Conservation (phyloP, 2,329 filamentous ascomycete genomes). For the Penicillium crustosum region DNA sequence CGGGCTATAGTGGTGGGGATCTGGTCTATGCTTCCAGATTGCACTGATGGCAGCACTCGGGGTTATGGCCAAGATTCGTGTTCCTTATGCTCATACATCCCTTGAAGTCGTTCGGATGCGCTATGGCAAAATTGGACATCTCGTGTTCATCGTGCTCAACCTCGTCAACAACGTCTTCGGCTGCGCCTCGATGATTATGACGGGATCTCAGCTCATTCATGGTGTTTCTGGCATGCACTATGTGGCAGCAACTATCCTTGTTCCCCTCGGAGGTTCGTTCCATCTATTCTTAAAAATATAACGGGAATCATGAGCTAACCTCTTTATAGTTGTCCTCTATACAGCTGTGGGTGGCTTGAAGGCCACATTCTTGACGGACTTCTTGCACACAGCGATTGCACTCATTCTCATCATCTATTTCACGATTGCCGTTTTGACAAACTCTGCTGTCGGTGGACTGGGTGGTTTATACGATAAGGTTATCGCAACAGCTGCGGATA, state of each 20-base stretch:
- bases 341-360: constrained; percentile 52
- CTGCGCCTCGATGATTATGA: constrained; percentile 49
- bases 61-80: constrained; percentile 51
- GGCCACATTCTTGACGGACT: constrained; percentile 53
- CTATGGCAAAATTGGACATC: constrained; percentile 47
- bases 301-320: neutral
- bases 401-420: constrained; percentile 53
- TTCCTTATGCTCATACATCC: constrained; percentile 53
- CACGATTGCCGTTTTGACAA: constrained; percentile 46
- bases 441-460: constrained; percentile 45
- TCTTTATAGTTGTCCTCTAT: constrained; percentile 45
- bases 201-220: constrained; percentile 47
- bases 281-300: neutral
- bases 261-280: constrained; percentile 47
- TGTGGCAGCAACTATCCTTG: constrained; percentile 48
- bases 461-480: constrained; percentile 50
- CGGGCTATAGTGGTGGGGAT: constrained; percentile 36
- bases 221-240: constrained; percentile 52
- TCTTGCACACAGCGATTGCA: constrained; percentile 50
- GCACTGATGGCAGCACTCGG: constrained; percentile 52
- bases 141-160: constrained; percentile 45
- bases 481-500: constrained; percentile 42
- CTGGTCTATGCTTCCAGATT: constrained; percentile 50
- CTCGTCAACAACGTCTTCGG: constrained; percentile 48
- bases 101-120: constrained; percentile 52